Conservation (phyloP, 176 grass and related monocot genomes). For the Carex kokanica region DNA sequence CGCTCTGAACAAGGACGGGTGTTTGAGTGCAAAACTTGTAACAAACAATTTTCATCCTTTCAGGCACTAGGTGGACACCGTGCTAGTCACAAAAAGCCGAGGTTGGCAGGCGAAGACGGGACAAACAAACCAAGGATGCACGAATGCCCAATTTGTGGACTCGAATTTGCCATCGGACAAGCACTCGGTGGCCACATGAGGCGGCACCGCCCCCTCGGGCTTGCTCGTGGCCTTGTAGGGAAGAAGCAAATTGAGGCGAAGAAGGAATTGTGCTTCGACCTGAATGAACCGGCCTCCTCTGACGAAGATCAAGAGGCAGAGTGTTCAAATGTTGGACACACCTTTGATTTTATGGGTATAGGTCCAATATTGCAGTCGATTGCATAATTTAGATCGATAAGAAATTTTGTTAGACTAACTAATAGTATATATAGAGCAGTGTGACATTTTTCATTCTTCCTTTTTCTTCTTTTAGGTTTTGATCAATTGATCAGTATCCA, state of each 20-base stretch:
- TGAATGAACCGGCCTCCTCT: not conserved
- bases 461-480: not conserved
- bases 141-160: constrained; percentile 32
- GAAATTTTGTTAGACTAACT: constrained; percentile 3
- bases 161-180: constrained; percentile 33
- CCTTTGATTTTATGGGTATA: constrained; percentile 30
- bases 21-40: constrained; percentile 97
- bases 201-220: constrained; percentile 3
- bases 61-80: constrained; percentile 91
- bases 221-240: not conserved
- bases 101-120: constrained; percentile 34
- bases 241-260: constrained; percentile 11
- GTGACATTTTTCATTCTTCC: not conserved
- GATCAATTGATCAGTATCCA: not conserved
- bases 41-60: constrained; percentile 76
- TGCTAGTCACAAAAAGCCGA: constrained; percentile 91
- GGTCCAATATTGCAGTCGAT: constrained; percentile 29
- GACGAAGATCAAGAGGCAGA: constrained; percentile 10
- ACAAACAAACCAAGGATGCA: constrained; percentile 32
- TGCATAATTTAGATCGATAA: constrained; percentile 9
- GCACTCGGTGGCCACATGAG: constrained; percentile 40
- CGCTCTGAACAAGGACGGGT: constrained; percentile 15
- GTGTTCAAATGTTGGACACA: not conserved
- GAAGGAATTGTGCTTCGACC: constrained; percentile 13
- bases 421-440: not conserved